Evolutionary conservation across 2,329 filamentous ascomycete genomes (phyloP).

Genomic region (Nakataea oryzae): DNA sequence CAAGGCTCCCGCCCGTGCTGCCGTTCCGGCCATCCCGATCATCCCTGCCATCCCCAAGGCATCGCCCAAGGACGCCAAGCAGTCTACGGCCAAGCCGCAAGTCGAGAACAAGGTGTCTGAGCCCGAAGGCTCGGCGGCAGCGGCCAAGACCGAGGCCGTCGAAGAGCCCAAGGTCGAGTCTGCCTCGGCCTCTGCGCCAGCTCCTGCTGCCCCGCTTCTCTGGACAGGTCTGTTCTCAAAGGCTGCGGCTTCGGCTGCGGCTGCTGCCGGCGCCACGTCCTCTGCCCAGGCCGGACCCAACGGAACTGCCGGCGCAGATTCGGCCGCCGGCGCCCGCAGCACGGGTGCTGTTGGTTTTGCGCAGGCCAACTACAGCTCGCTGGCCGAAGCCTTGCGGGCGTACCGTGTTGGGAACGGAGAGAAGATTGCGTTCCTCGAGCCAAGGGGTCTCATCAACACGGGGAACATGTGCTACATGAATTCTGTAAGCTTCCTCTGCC

Average conservation of each 20-base stretch:
- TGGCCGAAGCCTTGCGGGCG: constrained; percentile 66
- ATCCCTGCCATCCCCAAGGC: constrained; percentile 35
- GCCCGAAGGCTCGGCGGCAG: constrained; percentile 2
- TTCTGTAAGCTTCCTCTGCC: constrained; percentile 55
- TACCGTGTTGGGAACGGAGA: constrained; percentile 57
- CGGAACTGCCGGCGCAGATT: constrained; percentile 12
- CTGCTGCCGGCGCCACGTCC: constrained; percentile 12
- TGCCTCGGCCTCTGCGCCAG: constrained; percentile 13
- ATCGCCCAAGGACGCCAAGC: constrained; percentile 18
- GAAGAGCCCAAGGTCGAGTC: neutral
- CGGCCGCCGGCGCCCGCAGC: constrained; percentile 12
- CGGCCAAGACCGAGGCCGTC: neutral
- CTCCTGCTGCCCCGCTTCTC: constrained; percentile 21
- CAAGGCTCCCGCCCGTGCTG: constrained; percentile 21
- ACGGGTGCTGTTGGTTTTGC: constrained; percentile 23
- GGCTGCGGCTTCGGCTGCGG: constrained; percentile 9
- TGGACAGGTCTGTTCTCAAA: constrained; percentile 27
- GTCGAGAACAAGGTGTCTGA: constrained; percentile 12
- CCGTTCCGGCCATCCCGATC: constrained; percentile 31
- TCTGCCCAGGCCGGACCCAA: constrained; percentile 11
- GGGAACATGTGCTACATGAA: constrained; percentile 99
- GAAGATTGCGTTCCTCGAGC: constrained; percentile 77
- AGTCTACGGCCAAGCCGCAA: constrained; percentile 10
- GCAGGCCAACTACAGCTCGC: constrained; percentile 41
- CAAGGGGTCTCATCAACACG: constrained; percentile 87